phyloP scores from a whole-genome alignment of 352 stramenopile species.

The Thraustochytrium sp. region DNA sequence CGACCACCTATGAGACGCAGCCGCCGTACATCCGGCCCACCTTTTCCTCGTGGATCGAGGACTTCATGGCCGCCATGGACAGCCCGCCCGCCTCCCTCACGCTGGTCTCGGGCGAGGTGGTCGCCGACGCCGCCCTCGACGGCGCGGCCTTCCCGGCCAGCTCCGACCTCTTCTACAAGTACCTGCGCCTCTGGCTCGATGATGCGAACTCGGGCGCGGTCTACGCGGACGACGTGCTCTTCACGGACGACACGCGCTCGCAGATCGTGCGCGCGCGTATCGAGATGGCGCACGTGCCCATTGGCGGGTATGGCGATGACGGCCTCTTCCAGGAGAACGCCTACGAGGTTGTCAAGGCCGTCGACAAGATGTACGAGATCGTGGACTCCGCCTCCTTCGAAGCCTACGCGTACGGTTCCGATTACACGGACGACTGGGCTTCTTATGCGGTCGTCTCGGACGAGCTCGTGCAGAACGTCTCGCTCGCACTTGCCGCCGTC shows the following conservation, averaged over 20 bases:
- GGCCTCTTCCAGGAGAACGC: conserved; percentile 35
- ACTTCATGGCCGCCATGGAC: conserved; percentile 1
- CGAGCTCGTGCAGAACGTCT: conserved; percentile 61
- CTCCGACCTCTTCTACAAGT: background rate
- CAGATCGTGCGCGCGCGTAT: conserved; percentile 3
- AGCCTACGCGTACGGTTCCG: background rate
- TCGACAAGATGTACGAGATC: conserved; percentile 52
- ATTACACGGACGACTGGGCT: conserved; percentile 48
- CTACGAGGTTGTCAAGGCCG: conserved; percentile 45
- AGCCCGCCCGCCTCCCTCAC: background rate
- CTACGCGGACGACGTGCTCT: background rate
- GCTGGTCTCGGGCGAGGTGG: background rate
- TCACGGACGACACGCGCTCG: background rate
- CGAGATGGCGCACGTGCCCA: conserved; percentile 20
- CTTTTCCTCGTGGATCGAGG: conserved; percentile 19
- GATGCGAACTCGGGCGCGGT: background rate
- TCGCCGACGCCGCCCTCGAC: background rate
- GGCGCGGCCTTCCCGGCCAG: background rate
- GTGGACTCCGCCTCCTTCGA: conserved; percentile 45
- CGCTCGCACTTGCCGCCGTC: conserved; percentile 58
- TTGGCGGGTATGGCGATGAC: conserved; percentile 2
- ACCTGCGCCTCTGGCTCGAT: conserved; percentile 17
- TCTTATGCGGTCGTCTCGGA: conserved; percentile 53
- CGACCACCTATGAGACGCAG: background rate
- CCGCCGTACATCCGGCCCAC: conserved; percentile 13